Base-by-base conservation (phyloP, 805 yeast species). In the Candida jianshihensis region DNA sequence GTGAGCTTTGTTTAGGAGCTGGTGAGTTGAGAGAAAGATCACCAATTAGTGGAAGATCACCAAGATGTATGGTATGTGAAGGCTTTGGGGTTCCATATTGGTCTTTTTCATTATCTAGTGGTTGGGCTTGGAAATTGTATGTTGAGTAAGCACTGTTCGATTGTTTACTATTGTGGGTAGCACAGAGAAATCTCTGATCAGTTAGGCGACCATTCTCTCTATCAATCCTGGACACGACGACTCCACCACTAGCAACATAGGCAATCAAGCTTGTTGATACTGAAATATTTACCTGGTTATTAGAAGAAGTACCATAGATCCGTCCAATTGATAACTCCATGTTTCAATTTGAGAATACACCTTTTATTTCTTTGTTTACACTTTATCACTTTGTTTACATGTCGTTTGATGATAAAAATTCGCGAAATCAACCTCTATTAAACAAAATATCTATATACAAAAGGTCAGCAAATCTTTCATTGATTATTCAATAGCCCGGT, bases 211-310 rank as follows among this genome's bases (percentile, higher is more conserved):
- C 44, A 57, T 43, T 30, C 31, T 34, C 30, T 44, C 38, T 4
- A 13, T 54, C 45, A 2, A 68, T 38, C 15, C 57, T 48, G 31
- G 71, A 57, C 1, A 74, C 76, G 11, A 75, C 77, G 4, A 75
- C 79, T 4, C 81, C 81, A 17, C 78, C 78, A 40, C 78, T 70
- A 11, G 79, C 79, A 4, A 69, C 64, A 46, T 75, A 75, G 0
- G 77, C 81, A 17, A 75, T 49, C 4, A 61, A 36, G 39, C 67
- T 57, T 13, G 54, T 64, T 17, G 61, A 61, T 2, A 66, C 58
- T 11, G 61, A 54, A 37, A 73, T 58, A 27, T 69, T 70, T 19
- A 66, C 57, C 8, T 64, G 51, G 3, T 57, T 46, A 31, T 51
- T 62, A 2, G 77, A 68, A 1, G 80, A 70, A 0, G 74, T 65